Conservation (phyloP, 78 protist genomes). For the Dictyostelium firmibasis region DNA sequence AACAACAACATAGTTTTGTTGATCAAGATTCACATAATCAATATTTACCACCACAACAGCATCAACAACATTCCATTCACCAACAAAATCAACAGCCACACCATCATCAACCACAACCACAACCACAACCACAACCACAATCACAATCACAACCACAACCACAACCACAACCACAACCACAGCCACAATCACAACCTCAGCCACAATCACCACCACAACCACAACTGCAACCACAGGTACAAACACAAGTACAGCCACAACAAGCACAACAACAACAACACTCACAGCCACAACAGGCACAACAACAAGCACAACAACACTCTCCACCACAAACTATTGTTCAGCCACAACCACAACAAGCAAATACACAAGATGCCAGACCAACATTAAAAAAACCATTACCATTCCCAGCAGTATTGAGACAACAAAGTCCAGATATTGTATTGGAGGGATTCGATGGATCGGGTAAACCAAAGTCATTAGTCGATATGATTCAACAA, state of each 20-base stretch:
- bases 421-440: conserved; percentile 58
- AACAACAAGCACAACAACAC: conserved; percentile 9
- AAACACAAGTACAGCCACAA: not conserved
- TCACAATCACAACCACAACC: not conserved
- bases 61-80: not conserved
- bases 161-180: not conserved
- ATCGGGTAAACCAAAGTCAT: conserved; percentile 74
- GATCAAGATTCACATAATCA: too few species aligned
- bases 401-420: conserved; percentile 26
- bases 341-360: conserved; percentile 23
- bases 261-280: not conserved
- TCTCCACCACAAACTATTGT: not conserved
- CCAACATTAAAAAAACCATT: conserved; percentile 56
- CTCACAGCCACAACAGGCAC: not conserved
- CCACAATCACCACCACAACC: not conserved
- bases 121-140: not conserved
- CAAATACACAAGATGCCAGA: not conserved
- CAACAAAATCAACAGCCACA: not conserved
- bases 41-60: not conserved
- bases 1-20: too few species aligned
- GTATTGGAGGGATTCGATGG: conserved; percentile 1
- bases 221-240: conserved; percentile 8
- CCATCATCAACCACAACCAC: not conserved
- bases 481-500: conserved; percentile 82
- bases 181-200: not conserved